Conservation (phyloP, 768 basidiomycete genomes). For the Sporobolomyces pararoseus region DNA sequence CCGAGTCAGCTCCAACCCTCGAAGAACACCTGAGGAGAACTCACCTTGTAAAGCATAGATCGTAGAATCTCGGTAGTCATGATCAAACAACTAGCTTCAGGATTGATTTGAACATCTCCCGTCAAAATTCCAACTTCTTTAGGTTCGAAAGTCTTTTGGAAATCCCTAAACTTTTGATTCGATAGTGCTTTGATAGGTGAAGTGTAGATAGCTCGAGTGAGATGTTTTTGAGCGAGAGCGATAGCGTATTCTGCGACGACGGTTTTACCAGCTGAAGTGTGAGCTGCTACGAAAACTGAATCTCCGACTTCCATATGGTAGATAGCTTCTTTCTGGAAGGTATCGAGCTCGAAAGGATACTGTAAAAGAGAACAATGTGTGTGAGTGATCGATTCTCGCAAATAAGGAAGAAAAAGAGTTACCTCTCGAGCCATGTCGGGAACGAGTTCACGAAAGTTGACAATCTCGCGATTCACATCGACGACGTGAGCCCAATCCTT, state of each 20-base stretch:
- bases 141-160: slow-evolving; percentile 91
- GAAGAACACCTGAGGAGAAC: slow-evolving; percentile 54
- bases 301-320: slow-evolving; percentile 96
- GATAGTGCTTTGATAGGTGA: slow-evolving; percentile 98
- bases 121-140: slow-evolving; percentile 91
- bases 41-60: slow-evolving; percentile 98
- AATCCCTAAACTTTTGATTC: slow-evolving; percentile 98
- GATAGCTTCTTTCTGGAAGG: slow-evolving; percentile 97
- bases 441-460: slow-evolving; percentile 84
- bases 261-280: slow-evolving; percentile 98
- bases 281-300: slow-evolving; percentile 98
- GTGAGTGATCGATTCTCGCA: not conserved
- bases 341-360: slow-evolving; percentile 99
- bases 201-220: slow-evolving; percentile 99
- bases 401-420: slow-evolving; percentile 19
- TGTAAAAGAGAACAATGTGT: slow-evolving; percentile 46
- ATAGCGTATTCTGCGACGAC: slow-evolving; percentile 99
- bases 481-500: slow-evolving; percentile 98
- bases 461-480: slow-evolving; percentile 81
- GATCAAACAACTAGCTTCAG: slow-evolving; percentile 91
- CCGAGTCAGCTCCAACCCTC: not conserved
- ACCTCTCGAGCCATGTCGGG: slow-evolving; percentile 96
- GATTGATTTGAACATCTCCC: slow-evolving; percentile 98
- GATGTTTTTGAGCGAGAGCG: slow-evolving; percentile 90
- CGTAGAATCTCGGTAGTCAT: slow-evolving; percentile 98